phyloP scores from a whole-genome alignment of 495 filamentous ascomycete genomes.

The Neurospora sp. region DNA sequence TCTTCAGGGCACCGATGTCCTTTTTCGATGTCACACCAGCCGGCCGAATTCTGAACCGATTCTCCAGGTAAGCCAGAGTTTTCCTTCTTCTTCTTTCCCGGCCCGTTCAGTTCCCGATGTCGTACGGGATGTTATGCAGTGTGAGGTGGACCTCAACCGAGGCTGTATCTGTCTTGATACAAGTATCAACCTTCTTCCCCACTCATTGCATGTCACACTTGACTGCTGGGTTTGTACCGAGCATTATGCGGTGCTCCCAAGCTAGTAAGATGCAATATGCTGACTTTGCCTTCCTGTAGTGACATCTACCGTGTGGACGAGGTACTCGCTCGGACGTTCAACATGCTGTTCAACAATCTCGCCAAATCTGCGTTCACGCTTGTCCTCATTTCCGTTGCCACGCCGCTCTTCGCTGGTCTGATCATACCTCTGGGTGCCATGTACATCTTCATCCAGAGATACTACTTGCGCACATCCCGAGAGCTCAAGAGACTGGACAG shows the following conservation, averaged over 20 bases:
- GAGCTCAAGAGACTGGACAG: slow-evolving; percentile 96
- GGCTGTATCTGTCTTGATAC: not conserved
- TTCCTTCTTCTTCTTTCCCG: not conserved
- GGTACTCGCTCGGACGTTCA: slow-evolving; percentile 83
- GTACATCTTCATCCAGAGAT: slow-evolving; percentile 91
- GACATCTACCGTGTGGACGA: slow-evolving; percentile 96
- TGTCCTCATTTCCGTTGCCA: slow-evolving; percentile 68
- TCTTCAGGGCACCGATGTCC: slow-evolving; percentile 96
- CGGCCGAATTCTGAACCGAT: slow-evolving; percentile 90
- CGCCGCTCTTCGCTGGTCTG: slow-evolving; percentile 69
- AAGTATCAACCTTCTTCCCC: not conserved
- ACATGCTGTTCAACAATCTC: slow-evolving; percentile 87
- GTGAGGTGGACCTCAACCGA: slow-evolving; percentile 8
- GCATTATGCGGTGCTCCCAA: slow-evolving; percentile 2
- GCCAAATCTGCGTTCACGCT: slow-evolving; percentile 80
- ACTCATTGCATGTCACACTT: not conserved
- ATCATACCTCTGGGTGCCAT: slow-evolving; percentile 71
- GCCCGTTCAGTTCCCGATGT: slow-evolving; percentile 1
- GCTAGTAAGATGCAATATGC: slow-evolving; percentile 7
- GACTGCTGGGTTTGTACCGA: not conserved
- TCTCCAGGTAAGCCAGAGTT: slow-evolving; percentile 59
- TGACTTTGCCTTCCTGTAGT: slow-evolving; percentile 36
- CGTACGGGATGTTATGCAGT: slow-evolving; percentile 9
- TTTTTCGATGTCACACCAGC: slow-evolving; percentile 99
- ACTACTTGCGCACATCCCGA: slow-evolving; percentile 91